phyloP scores from a whole-genome alignment of 495 filamentous ascomycete genomes.

The Parathielavia appendiculata region DNA sequence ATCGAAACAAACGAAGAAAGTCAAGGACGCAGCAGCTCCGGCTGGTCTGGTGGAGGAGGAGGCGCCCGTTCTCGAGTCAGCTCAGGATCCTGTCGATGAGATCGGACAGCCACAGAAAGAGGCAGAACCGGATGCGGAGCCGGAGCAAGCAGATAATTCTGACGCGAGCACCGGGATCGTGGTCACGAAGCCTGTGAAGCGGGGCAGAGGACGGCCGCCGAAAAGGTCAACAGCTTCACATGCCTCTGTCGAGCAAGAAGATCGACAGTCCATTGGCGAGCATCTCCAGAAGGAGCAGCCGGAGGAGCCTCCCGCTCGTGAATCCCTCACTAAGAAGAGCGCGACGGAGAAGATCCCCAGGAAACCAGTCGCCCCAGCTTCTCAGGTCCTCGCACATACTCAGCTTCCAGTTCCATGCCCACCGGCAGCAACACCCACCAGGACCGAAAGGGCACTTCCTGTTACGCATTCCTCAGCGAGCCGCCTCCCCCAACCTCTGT shows the following conservation, averaged over 20 bases:
- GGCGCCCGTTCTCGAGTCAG: constrained; percentile 18
- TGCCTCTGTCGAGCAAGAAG: constrained; percentile 14
- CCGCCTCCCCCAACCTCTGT: constrained; percentile 24
- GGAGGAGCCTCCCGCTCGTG: not conserved
- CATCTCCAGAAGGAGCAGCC: constrained; percentile 16
- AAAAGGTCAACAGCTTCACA: constrained; percentile 29
- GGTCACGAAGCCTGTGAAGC: constrained; percentile 35
- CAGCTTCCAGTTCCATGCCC: constrained; percentile 7
- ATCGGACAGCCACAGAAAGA: constrained; percentile 29
- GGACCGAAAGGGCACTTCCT: constrained; percentile 30
- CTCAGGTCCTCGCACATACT: not conserved
- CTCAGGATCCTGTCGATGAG: constrained; percentile 11
- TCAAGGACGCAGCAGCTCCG: constrained; percentile 28
- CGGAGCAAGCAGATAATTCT: constrained; percentile 34
- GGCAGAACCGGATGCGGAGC: constrained; percentile 26
- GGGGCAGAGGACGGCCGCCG: constrained; percentile 27
- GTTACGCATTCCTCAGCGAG: constrained; percentile 25
- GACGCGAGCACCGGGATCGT: constrained; percentile 43
- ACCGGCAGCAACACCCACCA: constrained; percentile 14
- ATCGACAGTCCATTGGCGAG: constrained; percentile 10
- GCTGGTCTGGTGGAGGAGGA: constrained; percentile 24
- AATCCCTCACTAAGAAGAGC: constrained; percentile 18
- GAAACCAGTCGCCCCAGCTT: constrained; percentile 16
- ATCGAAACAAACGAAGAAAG: constrained; percentile 45
- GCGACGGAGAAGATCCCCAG: constrained; percentile 10